phyloP scores from a whole-genome alignment of 208 protist genomes.

The Wallacemonas sp. region DNA sequence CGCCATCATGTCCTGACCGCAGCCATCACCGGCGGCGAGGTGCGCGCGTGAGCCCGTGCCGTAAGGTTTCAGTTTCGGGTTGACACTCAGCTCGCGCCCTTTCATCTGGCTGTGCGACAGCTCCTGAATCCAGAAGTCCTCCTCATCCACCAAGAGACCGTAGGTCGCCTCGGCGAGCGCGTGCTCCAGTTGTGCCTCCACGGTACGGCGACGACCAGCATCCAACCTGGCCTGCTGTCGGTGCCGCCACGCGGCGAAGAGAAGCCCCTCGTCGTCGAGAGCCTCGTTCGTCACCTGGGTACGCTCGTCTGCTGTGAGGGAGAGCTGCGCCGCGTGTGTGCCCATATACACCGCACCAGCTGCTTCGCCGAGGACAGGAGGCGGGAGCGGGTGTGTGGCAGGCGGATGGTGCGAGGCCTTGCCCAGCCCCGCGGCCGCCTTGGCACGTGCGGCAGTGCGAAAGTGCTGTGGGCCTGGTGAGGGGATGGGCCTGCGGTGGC shows the following conservation, averaged over 20 bases:
- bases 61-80: slow-evolving; percentile 10
- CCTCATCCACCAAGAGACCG: slow-evolving; percentile 47
- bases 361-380: slow-evolving; percentile 8
- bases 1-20: slow-evolving; percentile 10
- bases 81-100: slow-evolving; percentile 3
- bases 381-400: slow-evolving; percentile 3
- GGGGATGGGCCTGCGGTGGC: not conserved
- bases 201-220: slow-evolving; percentile 14
- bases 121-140: slow-evolving; percentile 39
- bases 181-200: slow-evolving; percentile 29
- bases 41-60: not conserved
- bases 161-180: slow-evolving; percentile 41
- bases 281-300: not conserved
- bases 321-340: slow-evolving; percentile 1
- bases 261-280: not conserved
- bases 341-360: not conserved
- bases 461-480: too few species aligned
- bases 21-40: not conserved
- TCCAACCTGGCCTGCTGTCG: slow-evolving; percentile 39
- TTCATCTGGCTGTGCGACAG: slow-evolving; percentile 12
- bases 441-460: not conserved
- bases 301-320: slow-evolving; percentile 8
- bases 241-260: slow-evolving; percentile 62
- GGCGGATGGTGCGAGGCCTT: not conserved
- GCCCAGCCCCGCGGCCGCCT: not conserved